Conservation (phyloP, 306 rosid species). For the Rosa chinensis region DNA sequence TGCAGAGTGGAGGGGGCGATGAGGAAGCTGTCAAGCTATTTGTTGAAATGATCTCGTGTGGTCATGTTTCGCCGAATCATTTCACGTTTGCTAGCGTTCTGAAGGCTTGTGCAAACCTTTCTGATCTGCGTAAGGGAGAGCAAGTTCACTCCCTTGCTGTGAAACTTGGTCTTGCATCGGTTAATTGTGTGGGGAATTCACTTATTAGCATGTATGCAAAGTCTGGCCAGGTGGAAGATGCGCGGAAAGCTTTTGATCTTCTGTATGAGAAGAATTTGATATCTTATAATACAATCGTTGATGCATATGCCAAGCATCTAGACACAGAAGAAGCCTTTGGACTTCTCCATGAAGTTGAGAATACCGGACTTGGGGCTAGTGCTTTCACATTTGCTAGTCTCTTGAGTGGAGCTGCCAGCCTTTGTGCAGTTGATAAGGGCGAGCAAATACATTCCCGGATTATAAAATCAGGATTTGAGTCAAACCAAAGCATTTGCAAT, state of each 20-base stretch:
- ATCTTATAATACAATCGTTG: conserved; percentile 21
- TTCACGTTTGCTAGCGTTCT: conserved; percentile 27
- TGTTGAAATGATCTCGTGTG: conserved; percentile 13
- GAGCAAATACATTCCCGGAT: conserved; percentile 23
- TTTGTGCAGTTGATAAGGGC: conserved; percentile 24
- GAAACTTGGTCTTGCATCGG: conserved; percentile 25
- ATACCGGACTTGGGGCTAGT: conserved; percentile 18
- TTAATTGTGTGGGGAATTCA: conserved; percentile 23
- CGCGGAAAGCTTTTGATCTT: conserved; percentile 18
- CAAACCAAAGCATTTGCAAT: conserved; percentile 17
- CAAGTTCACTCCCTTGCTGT: conserved; percentile 26
- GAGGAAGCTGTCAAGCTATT: conserved; percentile 16
- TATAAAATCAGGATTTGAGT: conserved; percentile 26
- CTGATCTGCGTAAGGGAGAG: conserved; percentile 3
- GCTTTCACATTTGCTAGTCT: conserved; percentile 27
- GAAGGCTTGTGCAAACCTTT: conserved; percentile 27
- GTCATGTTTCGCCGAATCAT: conserved; percentile 23
- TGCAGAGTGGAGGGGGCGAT: conserved; percentile 8
- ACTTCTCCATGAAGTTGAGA: conserved; percentile 19
- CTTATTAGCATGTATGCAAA: conserved; percentile 18
- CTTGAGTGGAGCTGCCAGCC: conserved; percentile 29
- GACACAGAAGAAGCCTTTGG: conserved; percentile 19
- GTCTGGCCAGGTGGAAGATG: conserved; percentile 27
- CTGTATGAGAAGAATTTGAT: conserved; percentile 27
- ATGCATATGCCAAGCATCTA: conserved; percentile 16